A percentile compares a stretch with the other conserved stretches of the same genome.
These are phyloP conservation scores for Paecilomyces variotii DNA, from an alignment of 2,329 filamentous ascomycete species.

Conservation along the genomic window DNA sequence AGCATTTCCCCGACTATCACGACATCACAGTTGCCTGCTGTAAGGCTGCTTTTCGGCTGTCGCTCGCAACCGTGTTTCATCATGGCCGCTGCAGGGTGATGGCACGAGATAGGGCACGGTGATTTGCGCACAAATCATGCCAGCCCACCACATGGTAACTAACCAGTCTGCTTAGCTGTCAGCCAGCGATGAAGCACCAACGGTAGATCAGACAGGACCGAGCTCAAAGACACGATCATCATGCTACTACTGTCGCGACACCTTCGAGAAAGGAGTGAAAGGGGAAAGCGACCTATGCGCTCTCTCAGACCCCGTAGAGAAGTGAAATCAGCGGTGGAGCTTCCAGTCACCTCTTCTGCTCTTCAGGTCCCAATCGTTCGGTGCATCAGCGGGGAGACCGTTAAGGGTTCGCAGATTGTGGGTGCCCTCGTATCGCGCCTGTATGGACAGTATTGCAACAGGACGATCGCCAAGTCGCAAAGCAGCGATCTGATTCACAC, in stretches of 20 bases:
- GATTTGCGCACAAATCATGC: not conserved
- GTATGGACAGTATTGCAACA: no score
- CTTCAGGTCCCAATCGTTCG: not conserved
- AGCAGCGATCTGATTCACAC: no score
- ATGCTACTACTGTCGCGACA: not conserved
- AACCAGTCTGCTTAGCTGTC: not conserved
- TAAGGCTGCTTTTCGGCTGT: not conserved
- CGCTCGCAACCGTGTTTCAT: not conserved
- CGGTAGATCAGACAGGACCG: not conserved
- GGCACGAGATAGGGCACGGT: not conserved
- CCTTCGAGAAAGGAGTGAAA: not conserved
- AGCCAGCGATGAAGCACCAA: not conserved
- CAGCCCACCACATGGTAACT: not conserved
- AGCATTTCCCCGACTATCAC: not conserved
- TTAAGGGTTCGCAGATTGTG: not conserved
- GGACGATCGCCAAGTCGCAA: no score
- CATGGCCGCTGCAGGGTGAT: not conserved
- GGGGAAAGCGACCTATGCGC: not conserved
- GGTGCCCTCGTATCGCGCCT: not conserved
- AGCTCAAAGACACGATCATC: not conserved
- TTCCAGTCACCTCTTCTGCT: not conserved
- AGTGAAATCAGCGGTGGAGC: not conserved
- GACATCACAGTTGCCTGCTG: not conserved
- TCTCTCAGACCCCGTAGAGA: not conserved
- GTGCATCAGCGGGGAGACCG: not conserved